Percentiles rank a stretch among this genome's conserved stretches.
These are phyloP conservation scores for Nicotiana benthamiana DNA, from an alignment of 257 asterid species.

Conservation along the genomic window DNA sequence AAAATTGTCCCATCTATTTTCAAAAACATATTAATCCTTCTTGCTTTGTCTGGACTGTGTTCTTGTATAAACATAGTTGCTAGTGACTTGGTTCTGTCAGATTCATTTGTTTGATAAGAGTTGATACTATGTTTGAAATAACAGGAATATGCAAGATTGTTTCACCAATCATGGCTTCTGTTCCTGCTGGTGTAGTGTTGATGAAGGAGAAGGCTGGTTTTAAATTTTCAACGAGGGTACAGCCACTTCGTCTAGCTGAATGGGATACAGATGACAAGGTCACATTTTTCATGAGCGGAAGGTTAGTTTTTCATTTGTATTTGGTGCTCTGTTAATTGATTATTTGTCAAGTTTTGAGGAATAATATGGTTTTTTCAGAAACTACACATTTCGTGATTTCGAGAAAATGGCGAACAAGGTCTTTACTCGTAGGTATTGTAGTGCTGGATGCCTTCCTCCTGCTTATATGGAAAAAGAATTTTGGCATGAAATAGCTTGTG, in stretches of 20 bases:
- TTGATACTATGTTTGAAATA: not conserved
- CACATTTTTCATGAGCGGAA: slow-evolving; percentile 94
- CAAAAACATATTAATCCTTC: not conserved
- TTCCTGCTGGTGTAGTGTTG: slow-evolving; percentile 96
- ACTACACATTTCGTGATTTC: slow-evolving; percentile 88
- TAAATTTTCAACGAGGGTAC: slow-evolving; percentile 94
- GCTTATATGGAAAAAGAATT: slow-evolving; percentile 89
- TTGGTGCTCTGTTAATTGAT: slow-evolving; percentile 1
- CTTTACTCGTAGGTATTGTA: slow-evolving; percentile 82
- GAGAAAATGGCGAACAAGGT: slow-evolving; percentile 99
- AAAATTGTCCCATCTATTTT: not conserved
- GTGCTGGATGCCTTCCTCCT: slow-evolving; percentile 90
- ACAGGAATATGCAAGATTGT: slow-evolving; percentile 94
- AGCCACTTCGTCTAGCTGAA: slow-evolving; percentile 94
- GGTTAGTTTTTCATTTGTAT: slow-evolving; percentile 35
- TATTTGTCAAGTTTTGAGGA: slow-evolving; percentile 1
- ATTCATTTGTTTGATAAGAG: not conserved
- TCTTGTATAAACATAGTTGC: not conserved
- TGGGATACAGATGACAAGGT: slow-evolving; percentile 87
- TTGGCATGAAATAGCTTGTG: slow-evolving; percentile 96
- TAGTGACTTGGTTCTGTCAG: not conserved
- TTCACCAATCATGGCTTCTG: slow-evolving; percentile 80
- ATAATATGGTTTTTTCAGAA: slow-evolving; percentile 38
- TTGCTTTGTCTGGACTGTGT: not conserved
- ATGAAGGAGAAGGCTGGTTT: slow-evolving; percentile 85